Conservation (phyloP, 2,329 filamentous ascomycete genomes). For the Fusarium annulatum region DNA sequence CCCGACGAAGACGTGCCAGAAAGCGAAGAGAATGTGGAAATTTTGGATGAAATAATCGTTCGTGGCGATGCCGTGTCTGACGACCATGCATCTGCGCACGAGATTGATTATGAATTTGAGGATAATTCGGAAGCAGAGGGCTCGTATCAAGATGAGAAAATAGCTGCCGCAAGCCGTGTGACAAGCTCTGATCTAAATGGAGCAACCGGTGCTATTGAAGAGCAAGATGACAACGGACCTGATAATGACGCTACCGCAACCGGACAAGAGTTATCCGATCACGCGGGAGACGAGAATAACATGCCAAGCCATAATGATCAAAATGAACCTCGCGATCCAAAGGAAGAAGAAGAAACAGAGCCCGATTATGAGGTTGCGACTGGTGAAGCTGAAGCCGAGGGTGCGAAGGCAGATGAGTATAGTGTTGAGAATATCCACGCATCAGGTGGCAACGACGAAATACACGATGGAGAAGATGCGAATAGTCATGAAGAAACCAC, state of each 20-base stretch:
- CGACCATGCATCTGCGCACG: constrained; percentile 35
- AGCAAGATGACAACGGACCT: neutral
- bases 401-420: neutral
- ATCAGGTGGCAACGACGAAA: constrained; percentile 25
- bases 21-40: constrained; percentile 3
- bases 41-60: constrained; percentile 6
- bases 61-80: constrained; percentile 15
- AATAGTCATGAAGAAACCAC: constrained; percentile 2
- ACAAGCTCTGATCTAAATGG: neutral
- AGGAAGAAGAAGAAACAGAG: constrained; percentile 4
- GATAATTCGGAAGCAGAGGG: constrained; percentile 34
- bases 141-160: neutral
- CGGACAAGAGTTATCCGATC: constrained; percentile 2
- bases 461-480: neutral
- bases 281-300: constrained; percentile 28
- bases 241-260: neutral
- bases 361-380: constrained; percentile 1
- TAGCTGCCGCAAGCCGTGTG: constrained; percentile 18
- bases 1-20: constrained; percentile 6
- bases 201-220: neutral
- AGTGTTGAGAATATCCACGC: constrained; percentile 14
- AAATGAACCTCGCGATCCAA: constrained; percentile 8
- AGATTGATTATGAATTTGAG: constrained; percentile 48
- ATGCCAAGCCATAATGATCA: constrained; percentile 28
- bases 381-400: constrained; percentile 15